A percentile compares a stretch with the other conserved stretches of the same genome.
phyloP scores from a whole-genome alignment of 441 rosid species.

The Mallotus repandus region DNA sequence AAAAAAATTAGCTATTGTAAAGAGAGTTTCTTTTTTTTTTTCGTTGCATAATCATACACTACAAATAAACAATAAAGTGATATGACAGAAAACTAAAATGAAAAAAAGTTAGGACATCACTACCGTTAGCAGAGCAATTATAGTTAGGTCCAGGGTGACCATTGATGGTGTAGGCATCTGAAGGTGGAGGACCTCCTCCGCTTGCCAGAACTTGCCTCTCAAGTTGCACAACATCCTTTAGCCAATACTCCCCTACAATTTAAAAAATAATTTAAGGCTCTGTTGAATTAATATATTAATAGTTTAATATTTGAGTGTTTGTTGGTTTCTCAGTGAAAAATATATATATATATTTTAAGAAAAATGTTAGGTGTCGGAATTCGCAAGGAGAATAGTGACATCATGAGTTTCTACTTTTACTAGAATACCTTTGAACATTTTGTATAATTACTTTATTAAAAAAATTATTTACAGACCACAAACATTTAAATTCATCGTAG shows the following conservation, averaged over 20 bases:
- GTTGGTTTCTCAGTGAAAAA: too few relatives aligned
- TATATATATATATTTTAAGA: too few relatives aligned
- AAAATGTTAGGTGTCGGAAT: too few relatives aligned
- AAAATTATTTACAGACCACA: too few relatives aligned
- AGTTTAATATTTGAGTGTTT: too few relatives aligned
- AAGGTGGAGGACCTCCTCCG: constrained; percentile 72
- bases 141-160: constrained; percentile 92
- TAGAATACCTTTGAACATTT: too few relatives aligned
- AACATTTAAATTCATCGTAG: too few relatives aligned
- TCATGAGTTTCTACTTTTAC: too few relatives aligned
- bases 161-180: constrained; percentile 75
- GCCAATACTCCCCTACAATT: constrained; percentile 76
- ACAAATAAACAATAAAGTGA: background rate
- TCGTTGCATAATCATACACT: background rate
- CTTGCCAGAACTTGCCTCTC: constrained; percentile 56
- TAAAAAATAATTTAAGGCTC: background rate
- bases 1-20: too few relatives aligned
- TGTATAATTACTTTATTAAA: too few relatives aligned
- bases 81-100: background rate
- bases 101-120: background rate
- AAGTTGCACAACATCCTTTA: constrained; percentile 58
- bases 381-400: too few relatives aligned
- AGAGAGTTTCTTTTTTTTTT: background rate
- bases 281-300: too few relatives aligned
- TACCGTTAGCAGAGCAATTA: constrained; percentile 70